Percentiles rank a stretch among this genome's conserved stretches.
phyloP scores from a whole-genome alignment of 1,284 basidiomycete species.

The Ceratobasidium sp. region DNA sequence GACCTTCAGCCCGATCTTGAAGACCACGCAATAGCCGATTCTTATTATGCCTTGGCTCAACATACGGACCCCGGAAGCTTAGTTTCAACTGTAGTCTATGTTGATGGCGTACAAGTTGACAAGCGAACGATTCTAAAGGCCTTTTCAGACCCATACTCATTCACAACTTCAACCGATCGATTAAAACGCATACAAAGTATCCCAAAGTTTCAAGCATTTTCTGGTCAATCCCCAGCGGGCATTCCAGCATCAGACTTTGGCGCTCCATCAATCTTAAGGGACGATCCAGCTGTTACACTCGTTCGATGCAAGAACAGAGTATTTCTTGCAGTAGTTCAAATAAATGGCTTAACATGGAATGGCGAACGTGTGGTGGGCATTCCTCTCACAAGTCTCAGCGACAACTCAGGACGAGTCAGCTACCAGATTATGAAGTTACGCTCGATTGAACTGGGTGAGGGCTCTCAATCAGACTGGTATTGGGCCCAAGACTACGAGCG shows the following conservation, averaged over 20 bases:
- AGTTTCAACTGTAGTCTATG: neutral
- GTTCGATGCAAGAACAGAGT: neutral
- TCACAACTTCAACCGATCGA: neutral
- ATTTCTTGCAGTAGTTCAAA: slow-evolving; percentile 1
- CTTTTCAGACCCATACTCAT: neutral
- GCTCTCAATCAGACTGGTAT: too few relatives aligned
- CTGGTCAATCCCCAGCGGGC: neutral
- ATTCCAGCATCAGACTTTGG: neutral
- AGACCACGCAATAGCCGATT: neutral
- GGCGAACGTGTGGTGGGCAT: too few relatives aligned
- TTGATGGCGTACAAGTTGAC: neutral
- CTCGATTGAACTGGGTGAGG: too few relatives aligned
- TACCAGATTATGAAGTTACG: too few relatives aligned
- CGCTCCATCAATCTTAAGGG: neutral
- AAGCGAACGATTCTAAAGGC: neutral
- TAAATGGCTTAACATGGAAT: neutral
- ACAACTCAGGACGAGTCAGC: too few relatives aligned
- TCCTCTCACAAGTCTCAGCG: too few relatives aligned
- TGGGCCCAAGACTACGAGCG: too few relatives aligned
- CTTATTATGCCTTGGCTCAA: too few relatives aligned
- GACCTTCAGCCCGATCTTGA: neutral
- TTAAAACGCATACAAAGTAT: neutral
- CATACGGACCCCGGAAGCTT: neutral
- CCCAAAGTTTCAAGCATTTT: neutral
- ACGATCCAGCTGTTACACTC: slow-evolving; percentile 2